Evolutionary conservation across 306 rosid genomes (phyloP).

Genomic region (Dalbergia cochinchinensis): DNA sequence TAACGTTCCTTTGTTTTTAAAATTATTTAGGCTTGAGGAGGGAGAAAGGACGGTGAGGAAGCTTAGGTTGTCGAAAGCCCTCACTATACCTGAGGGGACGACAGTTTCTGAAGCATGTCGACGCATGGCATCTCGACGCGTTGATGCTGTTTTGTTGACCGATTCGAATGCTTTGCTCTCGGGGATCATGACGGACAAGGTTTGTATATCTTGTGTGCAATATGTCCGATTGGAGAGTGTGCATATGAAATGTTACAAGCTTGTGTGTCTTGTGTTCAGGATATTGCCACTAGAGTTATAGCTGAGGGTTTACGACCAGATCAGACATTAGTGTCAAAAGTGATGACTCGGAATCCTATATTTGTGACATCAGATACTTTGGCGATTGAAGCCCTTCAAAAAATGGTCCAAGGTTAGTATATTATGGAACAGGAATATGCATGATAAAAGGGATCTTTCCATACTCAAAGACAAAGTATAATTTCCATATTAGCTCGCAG

Average conservation of each 20-base stretch:
- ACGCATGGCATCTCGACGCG: slow-evolving; percentile 94
- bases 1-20: slow-evolving; percentile 8
- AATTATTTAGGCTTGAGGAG: slow-evolving; percentile 57
- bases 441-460: background rate
- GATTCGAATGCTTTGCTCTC: slow-evolving; percentile 92
- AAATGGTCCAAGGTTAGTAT: slow-evolving; percentile 83
- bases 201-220: slow-evolving; percentile 17
- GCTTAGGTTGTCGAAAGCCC: slow-evolving; percentile 87
- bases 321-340: slow-evolving; percentile 80
- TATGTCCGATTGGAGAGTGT: background rate
- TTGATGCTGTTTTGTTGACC: slow-evolving; percentile 82
- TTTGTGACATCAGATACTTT: slow-evolving; percentile 83
- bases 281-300: slow-evolving; percentile 82
- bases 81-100: slow-evolving; percentile 89
- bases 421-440: slow-evolving; percentile 26
- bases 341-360: slow-evolving; percentile 88
- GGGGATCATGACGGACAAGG: slow-evolving; percentile 97
- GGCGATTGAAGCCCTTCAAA: slow-evolving; percentile 92
- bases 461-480: background rate
- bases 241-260: slow-evolving; percentile 38
- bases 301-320: slow-evolving; percentile 94
- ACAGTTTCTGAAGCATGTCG: slow-evolving; percentile 94
- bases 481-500: background rate
- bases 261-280: slow-evolving; percentile 60
- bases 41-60: slow-evolving; percentile 94